Base-by-base conservation (phyloP, 129 eudicot species). In the Oenanthe sinensis region DNA sequence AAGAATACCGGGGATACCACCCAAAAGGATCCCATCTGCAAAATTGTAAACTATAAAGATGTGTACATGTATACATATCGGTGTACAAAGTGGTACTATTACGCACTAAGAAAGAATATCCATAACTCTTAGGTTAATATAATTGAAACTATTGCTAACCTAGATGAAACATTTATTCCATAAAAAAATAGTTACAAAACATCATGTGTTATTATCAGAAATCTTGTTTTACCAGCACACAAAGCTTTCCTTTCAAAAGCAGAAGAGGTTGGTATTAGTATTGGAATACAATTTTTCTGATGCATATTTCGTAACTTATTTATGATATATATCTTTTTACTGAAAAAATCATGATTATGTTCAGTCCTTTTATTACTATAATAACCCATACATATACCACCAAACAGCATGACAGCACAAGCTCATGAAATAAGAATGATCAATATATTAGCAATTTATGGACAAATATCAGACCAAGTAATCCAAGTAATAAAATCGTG, bases 11-110 rank as follows among this genome's bases (percentile, higher is more conserved):
- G 36, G 36, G 72, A 94, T 90, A 48, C 96, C 97, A 69, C 98
- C 97, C 80, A 94, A 82, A 81, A 94, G 96, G 68, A 91, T 83
- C 75, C 93, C 97, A 80, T 90, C 98, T 94, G 91, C 90, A 77
- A 85, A 79, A 79, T 40, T 70, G 62, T 40, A 42, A 71, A 40
- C 19, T n/a, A 17, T 36, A 55, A 55, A 33, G 15, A 10, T 22
- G 36, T 39, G 42, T 39, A 5, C 36, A 33, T 33, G 36, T 33
- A 22, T 9, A 26, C 0, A 60, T 22, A 60, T n/a, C 26, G n/a
- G 26, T 60, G 62, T 54, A 54, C 62, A 13, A 17, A 54, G 26
- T 7, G 17, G 63, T 20, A 54, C n/a, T 15, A 54, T 15, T 15
- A 17, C 8, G 26, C 24, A 15, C 22, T 7, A 54, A 54, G 63